Evolutionary conservation across 2,329 filamentous ascomycete genomes (phyloP), one percentile per base, ranked within the genome.

Genomic region (Leptographium lundbergii): DNA sequence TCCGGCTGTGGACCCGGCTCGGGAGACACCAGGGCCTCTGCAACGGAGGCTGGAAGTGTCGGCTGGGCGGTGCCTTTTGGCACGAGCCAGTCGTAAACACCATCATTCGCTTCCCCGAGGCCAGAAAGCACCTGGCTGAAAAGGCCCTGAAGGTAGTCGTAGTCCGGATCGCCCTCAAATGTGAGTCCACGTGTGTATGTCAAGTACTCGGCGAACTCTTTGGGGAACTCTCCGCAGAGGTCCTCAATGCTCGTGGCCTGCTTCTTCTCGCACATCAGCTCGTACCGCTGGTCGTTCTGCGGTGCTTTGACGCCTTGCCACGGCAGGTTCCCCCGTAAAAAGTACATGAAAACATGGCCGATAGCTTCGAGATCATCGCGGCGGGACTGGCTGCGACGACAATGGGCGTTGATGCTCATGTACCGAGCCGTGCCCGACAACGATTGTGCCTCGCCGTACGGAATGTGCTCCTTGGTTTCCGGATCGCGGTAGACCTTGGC

Each of bases 201-300:
- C 58, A 99, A 78, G 73, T 99, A 99, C 74, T 96, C 94, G 78
- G 87, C 94, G 73, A 99, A 95, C 74, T 97, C 90, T 71, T 95
- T 89, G 64, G 94, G 92, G 74, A 94, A 97, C 54, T 89, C 88
- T 66, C 95, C 90, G 70, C 92, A 97, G 19, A 99, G 82, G 68
- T 99, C 94, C 75, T 96, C 95, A 75, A 99, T 94, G 9, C 84
- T 84, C 22, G 92, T 97, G 0, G 92, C 96, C 77, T 96, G 91
- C 79, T 99, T 99, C 86, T 97, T 97, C 79, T 97, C 91, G 52
- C 92, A 92, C 74, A 99, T 99, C 80, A 96, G 96, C 76, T 99
- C 94, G 71, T 99, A 97, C 76, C 97, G 97, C 72, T 96, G 91
- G 82, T 97, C 86, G 73, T 87, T 86, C 52, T 83, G 86, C 39